Percentiles rank a stretch among this genome's conserved stretches.
These are phyloP conservation scores for Vitis labrusca DNA, from an alignment of 164 flowering plant genomes.

Conservation along the genomic window DNA sequence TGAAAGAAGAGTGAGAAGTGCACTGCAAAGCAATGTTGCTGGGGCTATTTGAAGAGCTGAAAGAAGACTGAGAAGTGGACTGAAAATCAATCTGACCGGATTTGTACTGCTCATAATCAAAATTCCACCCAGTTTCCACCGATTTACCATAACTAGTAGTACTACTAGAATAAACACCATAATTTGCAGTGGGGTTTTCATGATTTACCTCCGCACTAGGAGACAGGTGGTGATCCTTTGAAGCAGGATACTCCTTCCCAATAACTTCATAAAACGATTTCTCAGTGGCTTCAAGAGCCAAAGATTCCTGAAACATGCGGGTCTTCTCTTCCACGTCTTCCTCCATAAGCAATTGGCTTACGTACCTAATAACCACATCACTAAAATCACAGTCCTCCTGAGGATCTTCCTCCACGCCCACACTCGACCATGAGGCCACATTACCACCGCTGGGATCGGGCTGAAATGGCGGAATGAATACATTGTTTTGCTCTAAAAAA, in stretches of 20 bases:
- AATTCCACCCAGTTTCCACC: conserved; percentile 8
- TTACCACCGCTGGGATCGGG: conserved; percentile 7
- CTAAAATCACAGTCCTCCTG: conserved; percentile 54
- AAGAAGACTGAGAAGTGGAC: conserved; percentile 14
- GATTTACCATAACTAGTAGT: background rate
- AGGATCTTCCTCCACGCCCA: conserved; percentile 20
- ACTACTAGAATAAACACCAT: background rate
- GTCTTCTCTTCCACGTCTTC: conserved; percentile 55
- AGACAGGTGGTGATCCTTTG: background rate
- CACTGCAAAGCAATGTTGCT: too few relatives aligned
- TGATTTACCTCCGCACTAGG: conserved; percentile 8
- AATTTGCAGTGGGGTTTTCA: conserved; percentile 12
- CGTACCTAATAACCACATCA: conserved; percentile 49
- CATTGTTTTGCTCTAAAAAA: background rate
- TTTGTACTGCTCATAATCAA: conserved; percentile 5
- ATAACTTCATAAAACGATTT: conserved; percentile 47
- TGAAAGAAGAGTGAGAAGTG: conserved; percentile 24
- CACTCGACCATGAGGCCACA: conserved; percentile 1
- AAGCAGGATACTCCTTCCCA: conserved; percentile 38
- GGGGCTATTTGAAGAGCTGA: conserved; percentile 21
- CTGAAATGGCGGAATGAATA: conserved; percentile 6
- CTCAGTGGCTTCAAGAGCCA: conserved; percentile 51
- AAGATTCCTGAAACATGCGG: conserved; percentile 47
- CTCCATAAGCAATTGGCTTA: conserved; percentile 59
- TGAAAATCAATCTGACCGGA: background rate